Base-by-base conservation (phyloP, 345 rosid genomes). In the Eucalyptus viminalis region DNA sequence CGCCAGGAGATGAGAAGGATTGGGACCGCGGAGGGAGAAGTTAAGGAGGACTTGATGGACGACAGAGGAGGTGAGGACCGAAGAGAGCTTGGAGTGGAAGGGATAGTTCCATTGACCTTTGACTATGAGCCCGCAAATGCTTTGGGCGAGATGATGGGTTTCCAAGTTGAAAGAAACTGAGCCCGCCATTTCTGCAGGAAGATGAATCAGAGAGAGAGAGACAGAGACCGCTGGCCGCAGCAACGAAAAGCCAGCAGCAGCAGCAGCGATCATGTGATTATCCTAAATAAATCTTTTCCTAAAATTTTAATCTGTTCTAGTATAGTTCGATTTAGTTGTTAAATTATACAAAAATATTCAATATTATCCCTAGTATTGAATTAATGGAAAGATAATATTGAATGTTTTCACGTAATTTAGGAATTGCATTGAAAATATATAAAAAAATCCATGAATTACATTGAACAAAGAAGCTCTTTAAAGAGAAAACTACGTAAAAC, bases 91-190 rank as follows among this genome's bases (percentile, higher is more conserved):
- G 87, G 94, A 90, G 86, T 89, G 91, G 87, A 95, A 90, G 86
- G 93, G 91, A 67, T 65, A 89, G 91, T 91, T 91, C 98, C 98
- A 95, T 56, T 92, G 91, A 92, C 99, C 98, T 91, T 95, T 97
- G 49, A 97, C 37, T 2, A 94, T 89, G 47, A 92, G 37, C 29
- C 91, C 95, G 87, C 91, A 94, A 37, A 96, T 91, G 87, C 94
- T 90, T 91, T 91, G 93, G 81, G 92, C 91, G 19, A 95, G 92
- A 44, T 91, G 92, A 49, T 91, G 94, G 21, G 90, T 80, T 88
- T 95, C 93, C 15, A 12, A 24, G 88, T 72, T 69, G 27, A 49
- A 58, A 50, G 91, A 89, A 85, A 87, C 45, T 5, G 50, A 90
- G n/a, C 65, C 69, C 45, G 34, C 53, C 89, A 88, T 88, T 25